Conservation (phyloP, 108 stramenopile species). For the Skeletonema marinoi region DNA sequence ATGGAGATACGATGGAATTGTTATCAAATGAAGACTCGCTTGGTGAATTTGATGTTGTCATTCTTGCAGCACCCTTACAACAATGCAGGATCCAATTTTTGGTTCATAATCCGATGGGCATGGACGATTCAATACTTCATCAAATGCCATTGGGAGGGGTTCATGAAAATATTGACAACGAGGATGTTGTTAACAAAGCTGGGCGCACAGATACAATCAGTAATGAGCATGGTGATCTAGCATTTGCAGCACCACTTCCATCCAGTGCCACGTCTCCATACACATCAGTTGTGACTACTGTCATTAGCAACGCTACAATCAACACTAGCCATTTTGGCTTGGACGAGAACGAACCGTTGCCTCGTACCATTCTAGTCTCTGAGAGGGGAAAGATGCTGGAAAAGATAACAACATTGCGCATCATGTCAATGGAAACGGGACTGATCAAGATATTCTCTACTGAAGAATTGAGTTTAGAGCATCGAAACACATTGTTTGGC, state of each 20-base stretch:
- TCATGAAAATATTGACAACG: conserved; percentile 41
- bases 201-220: not conserved
- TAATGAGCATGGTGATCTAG: conserved; percentile 46
- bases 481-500: conserved; percentile 59
- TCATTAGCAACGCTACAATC: conserved; percentile 65
- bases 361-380: conserved; percentile 57
- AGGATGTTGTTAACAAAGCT: not conserved
- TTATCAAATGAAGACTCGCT: conserved; percentile 43
- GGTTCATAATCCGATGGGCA: conserved; percentile 52
- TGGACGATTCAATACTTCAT: conserved; percentile 68
- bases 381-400: conserved; percentile 52
- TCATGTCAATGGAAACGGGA: conserved; percentile 47
- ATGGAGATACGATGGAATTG: conserved; percentile 45
- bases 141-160: conserved; percentile 66
- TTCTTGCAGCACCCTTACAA: conserved; percentile 80
- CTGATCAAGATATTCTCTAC: conserved; percentile 73
- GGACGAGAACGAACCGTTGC: conserved; percentile 27
- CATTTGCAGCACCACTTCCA: conserved; percentile 47
- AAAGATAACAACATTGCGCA: conserved; percentile 40
- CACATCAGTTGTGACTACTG: conserved; percentile 74
- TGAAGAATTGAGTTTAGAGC: conserved; percentile 27
- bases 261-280: conserved; percentile 59
- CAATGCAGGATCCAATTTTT: conserved; percentile 66
- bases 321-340: conserved; percentile 53
- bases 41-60: conserved; percentile 72